Evolutionary conservation across 345 rosid genomes (phyloP), one percentile per base, ranked within the genome.

Genomic region (Eucalyptus grandis): DNA sequence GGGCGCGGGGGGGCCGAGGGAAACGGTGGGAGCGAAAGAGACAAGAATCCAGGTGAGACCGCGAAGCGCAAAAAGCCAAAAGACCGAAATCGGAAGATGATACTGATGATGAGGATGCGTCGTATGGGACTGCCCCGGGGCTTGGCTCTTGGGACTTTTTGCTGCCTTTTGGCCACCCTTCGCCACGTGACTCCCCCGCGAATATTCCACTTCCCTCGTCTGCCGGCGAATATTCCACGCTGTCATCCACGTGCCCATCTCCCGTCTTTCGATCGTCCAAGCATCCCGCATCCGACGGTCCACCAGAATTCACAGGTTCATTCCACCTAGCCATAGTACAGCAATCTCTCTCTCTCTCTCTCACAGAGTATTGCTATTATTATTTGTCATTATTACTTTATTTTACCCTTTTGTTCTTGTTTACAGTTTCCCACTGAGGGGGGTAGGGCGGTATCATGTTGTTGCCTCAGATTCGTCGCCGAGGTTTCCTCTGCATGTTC

Each of bases 381-480:
- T 69, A 34, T 34, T 34, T 16, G 24, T 69, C 19, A 14, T 31
- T n/a, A 34, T 37, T 65, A 62, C 50, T 85, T 34, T 54, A 47
- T n/a, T 51, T 53, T 56, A 0, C 27, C 37, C 40, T 30, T 11
- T 27, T 14, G 49, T 44, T 37, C 24, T 81, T 34, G 44, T 49
- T 69, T 82, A 34, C 53, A 51, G 46, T 65, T 12, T 9, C 87
- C 67, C 21, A n/a, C 53, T 11, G 43, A 80, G 54, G 13, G 13
- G 30, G 47, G 47, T 3, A 14, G 27, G 17, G 69, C 16, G 69
- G 85, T 40, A 40, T 14, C 58, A 62, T 88, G 94, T 86, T 88
- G 94, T 88, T 77, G 90, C 91, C 87, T 93, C 90, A 93, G 95
- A 94, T 94, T 94, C 96, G 90, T 90, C 95, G 95, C 95, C 96